Base-by-base conservation (phyloP, 768 basidiomycete genomes). In the Termitomyces sp. region DNA sequence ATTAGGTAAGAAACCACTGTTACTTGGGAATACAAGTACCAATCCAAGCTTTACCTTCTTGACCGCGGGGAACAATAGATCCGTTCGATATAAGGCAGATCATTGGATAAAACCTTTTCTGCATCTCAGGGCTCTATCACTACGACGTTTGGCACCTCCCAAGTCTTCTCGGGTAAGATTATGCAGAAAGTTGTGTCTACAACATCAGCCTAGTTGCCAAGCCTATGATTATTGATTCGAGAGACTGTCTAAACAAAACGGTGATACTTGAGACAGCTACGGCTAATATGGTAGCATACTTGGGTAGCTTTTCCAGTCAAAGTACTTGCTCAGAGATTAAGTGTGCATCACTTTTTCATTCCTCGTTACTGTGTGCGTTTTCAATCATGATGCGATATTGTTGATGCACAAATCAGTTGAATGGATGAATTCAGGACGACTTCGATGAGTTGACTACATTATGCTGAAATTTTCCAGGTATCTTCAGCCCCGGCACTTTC, bases 1-100 rank as follows among this genome's bases (percentile, higher is more conserved):
- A 53, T 59, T 8, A 57, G 60, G 11, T 26, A 56, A 8, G 54
- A 55, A 5, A 61, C n/a, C n/a, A n/a, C n/a, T n/a, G 55, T 63
- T 38, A 46, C 55, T 20, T 61, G 57, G 57, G 40, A n/a, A 41
- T 24, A 26, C n/a, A 43, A 24, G 35, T 10, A 56, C n/a, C 8
- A 57, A 58, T 51, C 48, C 55, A 20, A 49, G 45, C 26, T 61
- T 52, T 38, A 10, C 54, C 57, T 18, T 44, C 61, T 7, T 59
- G 57, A 43, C 57, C 55, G 1, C 59, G 54, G 30, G 57, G 55
- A 26, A 28, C 36, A 9, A 44, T 13, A 14, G 16, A 58, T 40
- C 44, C 54, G 14, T 59, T 56, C 30, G 55, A 61, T 40, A 14
- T 40, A 14, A 58, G 54, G 59, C 50, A 56, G 32, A 59, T 55